These are phyloP conservation scores for Barbatosphaeria neglecta DNA, from an alignment of 495 filamentous ascomycete species.

Conservation along the genomic window DNA sequence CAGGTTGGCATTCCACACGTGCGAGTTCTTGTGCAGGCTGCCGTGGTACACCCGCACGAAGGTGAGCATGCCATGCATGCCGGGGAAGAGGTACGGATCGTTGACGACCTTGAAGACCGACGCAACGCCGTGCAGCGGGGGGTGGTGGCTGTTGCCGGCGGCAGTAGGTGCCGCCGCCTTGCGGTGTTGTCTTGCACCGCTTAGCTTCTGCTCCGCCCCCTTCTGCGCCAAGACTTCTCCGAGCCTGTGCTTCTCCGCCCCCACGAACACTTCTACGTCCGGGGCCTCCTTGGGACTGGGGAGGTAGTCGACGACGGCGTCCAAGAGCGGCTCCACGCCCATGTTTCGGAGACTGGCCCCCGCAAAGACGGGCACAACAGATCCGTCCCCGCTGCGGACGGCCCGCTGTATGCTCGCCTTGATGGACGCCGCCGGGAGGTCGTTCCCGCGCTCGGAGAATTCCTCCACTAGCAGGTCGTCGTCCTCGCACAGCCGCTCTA, in stretches of 20 bases:
- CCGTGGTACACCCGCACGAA: conserved; percentile 92
- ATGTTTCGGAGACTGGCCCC: conserved; percentile 91
- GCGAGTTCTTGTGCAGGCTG: conserved; percentile 54
- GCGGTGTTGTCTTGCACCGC: too few species aligned
- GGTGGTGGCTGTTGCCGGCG: conserved; percentile 25
- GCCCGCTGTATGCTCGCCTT: conserved; percentile 61
- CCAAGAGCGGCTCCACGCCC: conserved; percentile 85
- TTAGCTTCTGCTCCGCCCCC: conserved; percentile 22
- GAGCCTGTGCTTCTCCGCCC: conserved; percentile 37
- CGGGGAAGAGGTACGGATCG: conserved; percentile 43
- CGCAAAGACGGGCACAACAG: conserved; percentile 77
- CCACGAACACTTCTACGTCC: conserved; percentile 65
- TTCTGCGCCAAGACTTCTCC: conserved; percentile 39
- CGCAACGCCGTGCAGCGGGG: conserved; percentile 58
- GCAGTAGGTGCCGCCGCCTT: too few species aligned
- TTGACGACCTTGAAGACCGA: conserved; percentile 96
- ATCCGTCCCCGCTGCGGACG: conserved; percentile 46
- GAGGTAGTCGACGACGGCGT: conserved; percentile 75
- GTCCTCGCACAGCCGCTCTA: conserved; percentile 76
- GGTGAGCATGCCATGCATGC: conserved; percentile 65
- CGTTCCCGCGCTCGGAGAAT: conserved; percentile 65
- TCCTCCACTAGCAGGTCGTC: conserved; percentile 78
- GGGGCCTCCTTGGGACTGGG: conserved; percentile 72
- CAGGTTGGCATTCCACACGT: conserved; percentile 82
- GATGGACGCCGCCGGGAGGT: conserved; percentile 57